A percentile compares a stretch with the other conserved stretches of the same genome.
Conservation (phyloP, 768 basidiomycete genomes). For the Boletus tylopilopsis region DNA sequence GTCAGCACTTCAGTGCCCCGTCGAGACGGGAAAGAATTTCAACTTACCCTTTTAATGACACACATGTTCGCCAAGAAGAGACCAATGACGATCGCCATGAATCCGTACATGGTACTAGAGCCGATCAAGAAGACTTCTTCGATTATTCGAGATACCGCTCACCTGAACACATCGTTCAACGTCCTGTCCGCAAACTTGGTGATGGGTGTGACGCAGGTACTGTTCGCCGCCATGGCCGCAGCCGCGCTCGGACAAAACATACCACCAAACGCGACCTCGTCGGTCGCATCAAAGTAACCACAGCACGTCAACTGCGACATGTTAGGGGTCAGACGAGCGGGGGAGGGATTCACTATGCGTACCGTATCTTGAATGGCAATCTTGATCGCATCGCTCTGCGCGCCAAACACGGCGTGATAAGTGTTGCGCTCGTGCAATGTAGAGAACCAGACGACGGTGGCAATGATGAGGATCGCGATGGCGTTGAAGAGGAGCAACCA, state of each 20-base stretch:
- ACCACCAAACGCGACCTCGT: slow-evolving; percentile 57
- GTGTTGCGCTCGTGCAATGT: slow-evolving; percentile 69
- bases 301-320: slow-evolving; percentile 69
- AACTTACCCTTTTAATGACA: slow-evolving; percentile 71
- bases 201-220: slow-evolving; percentile 71
- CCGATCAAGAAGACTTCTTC: neutral
- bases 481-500: slow-evolving; percentile 66
- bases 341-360: no score
- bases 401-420: slow-evolving; percentile 57
- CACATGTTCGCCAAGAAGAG: slow-evolving; percentile 80
- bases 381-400: slow-evolving; percentile 42
- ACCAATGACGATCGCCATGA: slow-evolving; percentile 72
- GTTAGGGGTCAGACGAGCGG: neutral
- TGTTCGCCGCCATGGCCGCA: slow-evolving; percentile 35
- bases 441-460: slow-evolving; percentile 77
- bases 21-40: neutral
- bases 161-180: slow-evolving; percentile 84
- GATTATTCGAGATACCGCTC: slow-evolving; percentile 17
- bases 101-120: slow-evolving; percentile 68
- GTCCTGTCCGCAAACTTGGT: slow-evolving; percentile 66
- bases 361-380: slow-evolving; percentile 73
- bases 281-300: slow-evolving; percentile 74
- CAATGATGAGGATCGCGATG: slow-evolving; percentile 57
- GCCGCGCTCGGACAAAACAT: slow-evolving; percentile 49
- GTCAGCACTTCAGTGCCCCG: slow-evolving; percentile 10